Evolutionary conservation across 2,329 filamentous ascomycete species (phyloP).

Genomic region (Paecilomyces sp.): DNA sequence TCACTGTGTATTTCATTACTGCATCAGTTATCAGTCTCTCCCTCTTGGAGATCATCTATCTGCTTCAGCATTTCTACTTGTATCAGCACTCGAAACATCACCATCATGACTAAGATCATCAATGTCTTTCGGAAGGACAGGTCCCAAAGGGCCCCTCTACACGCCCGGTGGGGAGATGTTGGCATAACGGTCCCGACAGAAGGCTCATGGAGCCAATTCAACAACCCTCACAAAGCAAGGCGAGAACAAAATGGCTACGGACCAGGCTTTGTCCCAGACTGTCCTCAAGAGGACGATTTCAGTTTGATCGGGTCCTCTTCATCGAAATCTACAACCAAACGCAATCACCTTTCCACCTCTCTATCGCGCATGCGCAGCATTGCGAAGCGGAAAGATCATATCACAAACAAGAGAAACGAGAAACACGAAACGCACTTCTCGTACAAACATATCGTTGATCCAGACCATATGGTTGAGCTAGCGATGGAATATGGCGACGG

Average conservation of each 20-base stretch:
- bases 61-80: background rate
- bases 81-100: background rate
- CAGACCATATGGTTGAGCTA: slow-evolving; percentile 23
- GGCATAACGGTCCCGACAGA: slow-evolving; percentile 30
- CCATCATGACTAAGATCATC: slow-evolving; percentile 20
- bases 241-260: slow-evolving; percentile 15
- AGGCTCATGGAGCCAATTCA: slow-evolving; percentile 30
- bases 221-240: slow-evolving; percentile 15
- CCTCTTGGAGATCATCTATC: background rate
- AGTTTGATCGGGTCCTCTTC: background rate
- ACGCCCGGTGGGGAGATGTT: slow-evolving; percentile 33
- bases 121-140: slow-evolving; percentile 23
- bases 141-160: slow-evolving; percentile 17
- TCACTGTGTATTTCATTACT: background rate
- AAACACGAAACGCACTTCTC: slow-evolving; percentile 18
- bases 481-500: slow-evolving; percentile 11
- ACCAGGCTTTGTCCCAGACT: slow-evolving; percentile 21
- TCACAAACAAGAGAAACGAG: background rate
- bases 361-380: background rate
- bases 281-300: slow-evolving; percentile 3
- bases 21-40: background rate
- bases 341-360: background rate
- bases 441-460: slow-evolving; percentile 23
- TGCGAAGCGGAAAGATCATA: background rate
- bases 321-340: background rate